These are phyloP conservation scores for Phaeosphaeriaceae sp. DNA, from an alignment of 2,329 filamentous ascomycete species.

Conservation along the genomic window DNA sequence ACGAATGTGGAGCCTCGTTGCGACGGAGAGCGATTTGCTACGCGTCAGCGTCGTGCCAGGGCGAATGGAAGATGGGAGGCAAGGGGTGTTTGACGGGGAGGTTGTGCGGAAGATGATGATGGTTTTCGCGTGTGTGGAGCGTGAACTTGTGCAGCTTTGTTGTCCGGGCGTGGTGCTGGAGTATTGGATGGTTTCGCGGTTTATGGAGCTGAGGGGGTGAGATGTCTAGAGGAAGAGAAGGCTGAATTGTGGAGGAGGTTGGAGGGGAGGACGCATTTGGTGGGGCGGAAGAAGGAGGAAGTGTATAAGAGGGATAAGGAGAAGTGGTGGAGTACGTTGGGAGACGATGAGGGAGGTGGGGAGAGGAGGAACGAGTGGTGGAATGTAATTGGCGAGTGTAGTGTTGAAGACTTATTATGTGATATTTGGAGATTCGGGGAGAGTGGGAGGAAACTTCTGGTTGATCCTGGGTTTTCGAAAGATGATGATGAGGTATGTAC, in stretches of 20 bases:
- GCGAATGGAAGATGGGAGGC: neutral
- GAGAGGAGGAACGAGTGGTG: constrained; percentile 1
- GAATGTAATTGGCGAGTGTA: constrained; percentile 1
- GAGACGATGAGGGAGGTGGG: neutral
- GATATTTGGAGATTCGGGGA: constrained; percentile 5
- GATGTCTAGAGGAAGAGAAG: constrained; percentile 5
- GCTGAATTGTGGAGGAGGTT: constrained; percentile 9
- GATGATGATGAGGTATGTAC: neutral
- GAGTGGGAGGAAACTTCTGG: neutral
- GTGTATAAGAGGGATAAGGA: neutral
- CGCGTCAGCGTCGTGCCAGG: neutral
- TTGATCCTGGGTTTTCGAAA: neutral
- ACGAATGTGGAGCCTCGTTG: neutral
- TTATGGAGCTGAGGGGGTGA: constrained; percentile 6
- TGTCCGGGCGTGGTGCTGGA: constrained; percentile 2
- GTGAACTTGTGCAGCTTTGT: constrained; percentile 3
- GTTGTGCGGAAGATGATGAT: constrained; percentile 6
- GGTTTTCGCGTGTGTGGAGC: constrained; percentile 14
- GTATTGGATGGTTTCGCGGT: constrained; percentile 7
- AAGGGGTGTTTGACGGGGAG: neutral
- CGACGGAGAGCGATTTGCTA: neutral
- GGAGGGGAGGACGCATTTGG: neutral
- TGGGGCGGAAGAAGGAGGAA: neutral
- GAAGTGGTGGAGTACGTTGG: constrained; percentile 2
- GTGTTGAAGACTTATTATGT: neutral